These are phyloP conservation scores for Heimioporus retisporus DNA, from an alignment of 1,284 basidiomycete species.

Conservation along the genomic window DNA sequence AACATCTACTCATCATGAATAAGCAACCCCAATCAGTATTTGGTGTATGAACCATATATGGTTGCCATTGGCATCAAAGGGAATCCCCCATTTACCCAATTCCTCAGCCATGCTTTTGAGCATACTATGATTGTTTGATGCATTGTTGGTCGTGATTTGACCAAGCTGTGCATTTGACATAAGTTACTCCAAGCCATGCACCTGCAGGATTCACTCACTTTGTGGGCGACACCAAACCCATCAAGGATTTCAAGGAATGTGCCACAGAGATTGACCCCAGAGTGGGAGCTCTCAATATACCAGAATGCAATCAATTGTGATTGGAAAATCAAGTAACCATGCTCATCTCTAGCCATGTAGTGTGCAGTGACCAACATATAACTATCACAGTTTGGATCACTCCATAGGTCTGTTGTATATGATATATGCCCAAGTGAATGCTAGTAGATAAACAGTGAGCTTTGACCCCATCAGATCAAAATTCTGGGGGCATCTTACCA, in stretches of 20 bases:
- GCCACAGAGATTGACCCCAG: background rate
- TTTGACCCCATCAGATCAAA: background rate
- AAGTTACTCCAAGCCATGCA: background rate
- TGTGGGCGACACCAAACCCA: background rate
- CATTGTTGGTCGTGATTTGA: constrained; percentile 4
- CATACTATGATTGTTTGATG: constrained; percentile 6
- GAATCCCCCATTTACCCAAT: background rate
- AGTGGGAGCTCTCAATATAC: background rate
- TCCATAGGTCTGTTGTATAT: background rate
- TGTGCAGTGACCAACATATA: constrained; percentile 3
- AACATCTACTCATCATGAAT: background rate
- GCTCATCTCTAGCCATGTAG: background rate
- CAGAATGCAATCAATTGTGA: background rate
- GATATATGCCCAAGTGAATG: constrained; percentile 1
- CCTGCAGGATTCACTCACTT: background rate
- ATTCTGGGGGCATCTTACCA: background rate
- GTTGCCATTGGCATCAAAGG: background rate
- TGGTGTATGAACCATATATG: background rate
- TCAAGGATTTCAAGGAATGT: background rate
- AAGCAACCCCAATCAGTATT: background rate
- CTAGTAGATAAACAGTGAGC: background rate
- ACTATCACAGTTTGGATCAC: constrained; percentile 1
- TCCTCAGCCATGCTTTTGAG: background rate
- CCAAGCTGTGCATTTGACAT: constrained; percentile 1
- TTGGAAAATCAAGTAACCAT: background rate